Evolutionary conservation across 768 basidiomycete species (phyloP).

Genomic region (Amanita rubescens): DNA sequence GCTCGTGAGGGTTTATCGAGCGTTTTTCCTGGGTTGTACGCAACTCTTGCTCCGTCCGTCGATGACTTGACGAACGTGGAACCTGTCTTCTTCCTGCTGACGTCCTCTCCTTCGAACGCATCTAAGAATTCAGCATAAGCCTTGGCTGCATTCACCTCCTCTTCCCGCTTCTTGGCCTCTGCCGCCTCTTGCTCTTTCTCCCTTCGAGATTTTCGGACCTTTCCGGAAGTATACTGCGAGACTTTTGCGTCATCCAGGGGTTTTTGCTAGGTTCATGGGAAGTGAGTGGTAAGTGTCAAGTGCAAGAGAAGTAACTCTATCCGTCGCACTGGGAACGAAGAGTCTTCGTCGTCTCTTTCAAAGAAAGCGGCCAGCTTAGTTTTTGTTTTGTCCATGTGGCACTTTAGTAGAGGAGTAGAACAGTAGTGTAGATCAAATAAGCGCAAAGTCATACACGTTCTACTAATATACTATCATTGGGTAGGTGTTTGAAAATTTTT

Average conservation of each 20-base stretch:
- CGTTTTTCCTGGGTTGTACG: constrained; percentile 36
- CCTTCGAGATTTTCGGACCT: constrained; percentile 78
- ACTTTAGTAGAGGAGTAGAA: constrained; percentile 1
- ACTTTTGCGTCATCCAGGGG: constrained; percentile 80
- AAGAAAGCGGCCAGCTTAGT: constrained; percentile 74
- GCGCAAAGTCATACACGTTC: constrained; percentile 5
- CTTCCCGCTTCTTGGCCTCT: constrained; percentile 80
- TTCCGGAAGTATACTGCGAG: constrained; percentile 82
- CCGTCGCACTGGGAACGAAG: constrained; percentile 89
- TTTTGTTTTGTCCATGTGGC: constrained; percentile 58
- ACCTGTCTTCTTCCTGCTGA: constrained; percentile 39
- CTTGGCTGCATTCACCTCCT: constrained; percentile 71
- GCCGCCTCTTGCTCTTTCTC: constrained; percentile 93
- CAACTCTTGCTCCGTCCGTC: constrained; percentile 37
- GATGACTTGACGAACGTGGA: constrained; percentile 57
- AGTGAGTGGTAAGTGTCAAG: constrained; percentile 54
- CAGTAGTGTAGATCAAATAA: background rate
- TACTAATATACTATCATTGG: too few species aligned
- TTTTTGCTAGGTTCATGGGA: constrained; percentile 62
- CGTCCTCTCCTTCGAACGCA: constrained; percentile 71
- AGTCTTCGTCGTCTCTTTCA: constrained; percentile 77
- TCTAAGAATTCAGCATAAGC: constrained; percentile 83
- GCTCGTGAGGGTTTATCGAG: constrained; percentile 16
- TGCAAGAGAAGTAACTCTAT: constrained; percentile 55
- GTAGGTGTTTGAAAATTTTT: too few species aligned